phyloP scores from a whole-genome alignment of 2,329 filamentous ascomycete species.

The Pestalotiopsis sp. region DNA sequence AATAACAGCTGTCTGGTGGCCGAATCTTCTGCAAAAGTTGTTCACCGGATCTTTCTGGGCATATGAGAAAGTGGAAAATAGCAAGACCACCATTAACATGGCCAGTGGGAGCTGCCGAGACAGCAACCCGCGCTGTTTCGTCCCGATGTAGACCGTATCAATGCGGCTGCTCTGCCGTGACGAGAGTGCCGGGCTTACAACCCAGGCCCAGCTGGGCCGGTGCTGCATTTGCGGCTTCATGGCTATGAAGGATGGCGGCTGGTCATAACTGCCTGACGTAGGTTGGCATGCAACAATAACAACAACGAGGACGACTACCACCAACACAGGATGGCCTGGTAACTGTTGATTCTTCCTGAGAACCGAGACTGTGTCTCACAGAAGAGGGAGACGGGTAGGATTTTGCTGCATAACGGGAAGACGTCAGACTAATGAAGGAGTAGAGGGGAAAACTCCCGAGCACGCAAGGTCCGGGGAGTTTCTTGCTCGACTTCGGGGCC shows the following conservation, averaged over 20 bases:
- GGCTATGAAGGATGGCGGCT: not conserved
- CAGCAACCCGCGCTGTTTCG: not conserved
- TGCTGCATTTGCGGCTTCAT: not conserved
- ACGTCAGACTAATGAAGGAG: not conserved
- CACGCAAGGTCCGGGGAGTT: not conserved
- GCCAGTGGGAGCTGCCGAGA: not conserved
- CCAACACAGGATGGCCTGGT: not conserved
- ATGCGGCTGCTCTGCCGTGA: not conserved
- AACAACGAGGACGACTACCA: not conserved
- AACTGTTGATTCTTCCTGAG: not conserved
- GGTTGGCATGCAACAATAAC: not conserved
- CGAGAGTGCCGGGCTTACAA: not conserved
- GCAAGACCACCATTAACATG: not conserved
- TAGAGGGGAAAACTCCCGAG: not conserved
- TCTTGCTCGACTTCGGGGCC: not conserved
- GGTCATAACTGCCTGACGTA: constrained; percentile 2
- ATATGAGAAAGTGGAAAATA: not conserved
- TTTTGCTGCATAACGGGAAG: not conserved
- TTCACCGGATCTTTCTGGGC: constrained; percentile 50
- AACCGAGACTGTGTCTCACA: not conserved
- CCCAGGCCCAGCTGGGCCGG: constrained; percentile 1
- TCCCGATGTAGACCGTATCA: not conserved
- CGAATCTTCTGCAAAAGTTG: constrained; percentile 55
- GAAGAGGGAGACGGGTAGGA: not conserved
- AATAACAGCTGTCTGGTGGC: constrained; percentile 61